A percentile compares a stretch with the other conserved stretches of the same genome.
Evolutionary conservation across 2,329 filamentous ascomycete genomes (phyloP).

Genomic region (Dothideomycetes sp.): DNA sequence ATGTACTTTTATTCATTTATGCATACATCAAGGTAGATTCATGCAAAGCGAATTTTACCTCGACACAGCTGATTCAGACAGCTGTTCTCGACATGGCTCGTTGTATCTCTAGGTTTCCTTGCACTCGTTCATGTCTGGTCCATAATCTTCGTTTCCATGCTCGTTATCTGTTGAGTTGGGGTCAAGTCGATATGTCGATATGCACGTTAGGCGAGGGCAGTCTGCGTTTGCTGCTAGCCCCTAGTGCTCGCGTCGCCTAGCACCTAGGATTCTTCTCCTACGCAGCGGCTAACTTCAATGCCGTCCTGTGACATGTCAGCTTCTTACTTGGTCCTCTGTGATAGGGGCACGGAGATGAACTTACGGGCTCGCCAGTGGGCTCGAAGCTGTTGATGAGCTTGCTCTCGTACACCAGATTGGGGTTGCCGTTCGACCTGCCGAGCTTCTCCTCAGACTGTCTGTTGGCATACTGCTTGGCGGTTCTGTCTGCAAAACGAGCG

Average conservation of each 20-base stretch:
- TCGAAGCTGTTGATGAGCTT: slow-evolving; percentile 56
- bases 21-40: too few species aligned
- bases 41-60: too few species aligned
- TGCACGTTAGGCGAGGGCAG: neutral
- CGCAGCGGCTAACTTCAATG: slow-evolving; percentile 56
- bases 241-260: too few species aligned
- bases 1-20: too few species aligned
- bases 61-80: too few species aligned
- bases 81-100: too few species aligned
- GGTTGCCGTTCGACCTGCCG: slow-evolving; percentile 45
- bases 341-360: slow-evolving; percentile 22
- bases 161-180: neutral
- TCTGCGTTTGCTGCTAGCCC: neutral
- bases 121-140: slow-evolving; percentile 1
- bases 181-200: neutral
- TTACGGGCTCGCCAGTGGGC: slow-evolving; percentile 56
- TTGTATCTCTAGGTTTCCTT: too few species aligned
- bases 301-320: slow-evolving; percentile 43
- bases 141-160: neutral
- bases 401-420: slow-evolving; percentile 58
- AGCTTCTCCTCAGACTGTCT: slow-evolving; percentile 39
- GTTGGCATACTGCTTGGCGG: slow-evolving; percentile 40
- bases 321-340: neutral
- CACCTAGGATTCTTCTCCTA: slow-evolving; percentile 29
- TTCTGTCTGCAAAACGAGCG: slow-evolving; percentile 35